Base-by-base conservation (phyloP, 2,329 filamentous ascomycete genomes). In the Balansia obtecta region DNA sequence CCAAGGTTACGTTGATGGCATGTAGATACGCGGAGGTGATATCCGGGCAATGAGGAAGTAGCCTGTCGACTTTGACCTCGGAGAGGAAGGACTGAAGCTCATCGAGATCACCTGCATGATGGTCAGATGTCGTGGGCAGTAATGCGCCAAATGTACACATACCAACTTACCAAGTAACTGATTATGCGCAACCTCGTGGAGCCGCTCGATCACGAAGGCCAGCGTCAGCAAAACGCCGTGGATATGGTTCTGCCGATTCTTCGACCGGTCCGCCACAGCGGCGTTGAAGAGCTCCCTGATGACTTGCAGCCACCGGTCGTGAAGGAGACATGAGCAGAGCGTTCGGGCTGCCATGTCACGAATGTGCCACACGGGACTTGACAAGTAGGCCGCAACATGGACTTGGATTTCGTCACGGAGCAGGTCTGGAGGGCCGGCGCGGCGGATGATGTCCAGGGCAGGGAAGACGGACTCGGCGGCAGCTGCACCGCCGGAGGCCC, bases 321-420 rank as follows among this genome's bases (percentile, higher is more conserved):
- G 69, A 2, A 82, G 63, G 20, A 83, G 65, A 53, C 84, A 80
- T 0, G 80, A 81, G 59, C 79, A 82, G 12, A 87, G 70, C 0
- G 86, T 87, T 15, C 85, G 75, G 0, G 87, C 86, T 1, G 87
- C 85, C 63, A 90, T 88, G 58, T 91, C 86, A 46, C 88, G 75
- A 7, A 93, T 79, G 61, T 89, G 85, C 88, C 88, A 93, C 16
- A 88, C 77, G 0, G 76, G 76, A 54, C 83, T 88, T 11, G 72
- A 76, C 3, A 88, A 71, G 50, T 90, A 82, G 41, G 71, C 72
- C 7, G 75, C 65, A 8, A 91, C 79, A 45, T 77, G 72, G 3
- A 65, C 58, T 56, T 78, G 74, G 5, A 89, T 75, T 45, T 76
- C 71, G 1, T 71, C 66, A 1, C 75, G 70, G 52, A 78, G 66